phyloP scores from a whole-genome alignment of 257 asterid species.

The Haberlea rhodopensis region DNA sequence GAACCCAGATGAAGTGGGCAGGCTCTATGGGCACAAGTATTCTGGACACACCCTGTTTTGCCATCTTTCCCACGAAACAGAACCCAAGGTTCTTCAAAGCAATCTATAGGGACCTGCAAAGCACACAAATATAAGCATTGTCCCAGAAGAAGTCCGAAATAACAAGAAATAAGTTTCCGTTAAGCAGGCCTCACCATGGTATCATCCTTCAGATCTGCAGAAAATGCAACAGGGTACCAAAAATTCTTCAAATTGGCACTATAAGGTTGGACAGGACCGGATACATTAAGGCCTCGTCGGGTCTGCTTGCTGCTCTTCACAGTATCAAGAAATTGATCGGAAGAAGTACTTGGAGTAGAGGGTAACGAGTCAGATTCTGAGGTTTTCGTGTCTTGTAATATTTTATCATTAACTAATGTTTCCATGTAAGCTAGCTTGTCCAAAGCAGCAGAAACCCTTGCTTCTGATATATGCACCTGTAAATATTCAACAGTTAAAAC shows the following conservation, averaged over 20 bases:
- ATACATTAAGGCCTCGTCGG: slow-evolving; percentile 58
- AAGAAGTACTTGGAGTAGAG: slow-evolving; percentile 50
- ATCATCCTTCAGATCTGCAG: slow-evolving; percentile 76
- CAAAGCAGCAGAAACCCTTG: slow-evolving; percentile 79
- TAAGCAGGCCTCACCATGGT: slow-evolving; percentile 64
- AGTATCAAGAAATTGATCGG: slow-evolving; percentile 34
- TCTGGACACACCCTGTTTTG: slow-evolving; percentile 84
- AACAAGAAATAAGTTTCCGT: neutral
- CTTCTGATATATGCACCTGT: slow-evolving; percentile 90
- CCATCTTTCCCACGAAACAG: slow-evolving; percentile 90
- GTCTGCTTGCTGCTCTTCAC: slow-evolving; percentile 36
- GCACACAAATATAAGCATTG: neutral
- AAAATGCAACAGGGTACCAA: slow-evolving; percentile 95
- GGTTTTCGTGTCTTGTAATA: slow-evolving; percentile 55
- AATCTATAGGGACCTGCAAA: slow-evolving; percentile 70
- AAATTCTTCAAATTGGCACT: slow-evolving; percentile 63
- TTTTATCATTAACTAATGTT: slow-evolving; percentile 76
- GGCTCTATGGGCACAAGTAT: slow-evolving; percentile 95
- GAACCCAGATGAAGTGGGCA: slow-evolving; percentile 95
- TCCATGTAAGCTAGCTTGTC: slow-evolving; percentile 95
- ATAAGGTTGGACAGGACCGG: slow-evolving; percentile 88
- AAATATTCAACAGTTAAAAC: slow-evolving; percentile 29
- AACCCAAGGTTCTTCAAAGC: slow-evolving; percentile 98
- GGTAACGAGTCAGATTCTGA: slow-evolving; percentile 35
- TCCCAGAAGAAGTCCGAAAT: neutral